Percentiles rank a stretch among this genome's conserved stretches.
Conservation (phyloP, 208 protist species). For the Novymonas esmeraldas region DNA sequence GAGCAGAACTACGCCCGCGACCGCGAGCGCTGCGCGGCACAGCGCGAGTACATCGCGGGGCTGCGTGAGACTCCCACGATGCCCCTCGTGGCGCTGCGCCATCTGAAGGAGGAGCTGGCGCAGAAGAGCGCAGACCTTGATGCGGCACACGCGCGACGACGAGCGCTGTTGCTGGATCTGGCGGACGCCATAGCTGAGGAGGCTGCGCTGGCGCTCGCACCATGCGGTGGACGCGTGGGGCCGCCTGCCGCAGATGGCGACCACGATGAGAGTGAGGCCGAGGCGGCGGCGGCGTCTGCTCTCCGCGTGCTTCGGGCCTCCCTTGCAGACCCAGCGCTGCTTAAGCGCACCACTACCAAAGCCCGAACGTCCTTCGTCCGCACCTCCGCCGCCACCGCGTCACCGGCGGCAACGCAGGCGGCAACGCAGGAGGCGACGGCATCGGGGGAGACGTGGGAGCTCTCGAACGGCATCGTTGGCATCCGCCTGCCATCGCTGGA, state of each 20-base stretch:
- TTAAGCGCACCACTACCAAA: background rate
- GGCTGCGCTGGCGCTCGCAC: no score
- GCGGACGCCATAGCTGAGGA: background rate
- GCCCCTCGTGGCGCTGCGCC: background rate
- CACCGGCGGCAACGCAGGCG: background rate
- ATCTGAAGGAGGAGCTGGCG: background rate
- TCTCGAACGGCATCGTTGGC: background rate
- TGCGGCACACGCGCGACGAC: background rate
- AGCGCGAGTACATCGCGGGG: slow-evolving; percentile 1
- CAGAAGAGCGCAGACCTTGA: no score
- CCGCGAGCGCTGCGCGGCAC: background rate
- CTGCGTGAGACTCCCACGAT: background rate
- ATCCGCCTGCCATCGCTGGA: slow-evolving; percentile 8
- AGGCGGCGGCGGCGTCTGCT: background rate
- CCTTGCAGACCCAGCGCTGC: slow-evolving; percentile 1
- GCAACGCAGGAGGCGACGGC: background rate
- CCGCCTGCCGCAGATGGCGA: no score
- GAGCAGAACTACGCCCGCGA: slow-evolving; percentile 18
- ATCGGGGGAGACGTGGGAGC: background rate
- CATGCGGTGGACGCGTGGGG: no score
- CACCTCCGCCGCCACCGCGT: background rate
- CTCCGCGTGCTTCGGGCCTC: slow-evolving; percentile 2
- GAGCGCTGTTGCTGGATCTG: background rate
- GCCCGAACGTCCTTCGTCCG: background rate
- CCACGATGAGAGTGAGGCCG: background rate